Evolutionary conservation across 495 filamentous ascomycete species (phyloP), one percentile per base, ranked within the genome.

Genomic region (Daldinia childiae): DNA sequence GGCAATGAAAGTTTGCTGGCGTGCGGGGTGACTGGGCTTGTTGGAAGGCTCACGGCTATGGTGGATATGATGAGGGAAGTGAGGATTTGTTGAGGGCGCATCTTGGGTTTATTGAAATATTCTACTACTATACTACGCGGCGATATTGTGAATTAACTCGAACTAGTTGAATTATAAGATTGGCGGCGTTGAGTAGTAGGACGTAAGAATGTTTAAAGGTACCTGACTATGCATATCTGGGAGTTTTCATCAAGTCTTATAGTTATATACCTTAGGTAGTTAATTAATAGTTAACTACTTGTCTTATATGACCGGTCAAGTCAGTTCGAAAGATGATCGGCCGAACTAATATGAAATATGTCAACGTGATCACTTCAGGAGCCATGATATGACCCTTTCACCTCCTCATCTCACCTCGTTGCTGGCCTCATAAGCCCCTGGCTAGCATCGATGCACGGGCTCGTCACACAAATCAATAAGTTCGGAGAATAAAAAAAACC

Each of bases 11-110:
- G 2, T 9, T n/a, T 17, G 36, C 9, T 41, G 15, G 6, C 3
- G 39, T 41, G 39, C n/a, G 5, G 6, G 39, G 1, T 17, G 48
- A 24, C 48, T 7, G 62, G 38, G 45, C 24, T 72, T 12, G 69
- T 64, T 15, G 69, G 69, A 27, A 65, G 70, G 8, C 51, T 34
- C 34, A 69, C 36, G 1, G 50, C 65, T n/a, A 15, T n/a, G 55
- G 11, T 38, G 15, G 70, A 50, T 2, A 58, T 12, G 55, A 65
- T 26, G 39, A 73, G 60, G 61, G 65, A 39, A 11, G 65, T 61
- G 65, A 73, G 65, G 61, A 69, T 58, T 29, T 62, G 65, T 14
- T 32, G 17, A 27, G 34, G 30, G n/a, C n/a, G 70, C 70, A 73
- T 73, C 19, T 56, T 69, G 64, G 14, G 7, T n/a, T 54, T 48